Evolutionary conservation across 2,329 filamentous ascomycete species (phyloP).

Genomic region (Torrubiella hemipterigena): DNA sequence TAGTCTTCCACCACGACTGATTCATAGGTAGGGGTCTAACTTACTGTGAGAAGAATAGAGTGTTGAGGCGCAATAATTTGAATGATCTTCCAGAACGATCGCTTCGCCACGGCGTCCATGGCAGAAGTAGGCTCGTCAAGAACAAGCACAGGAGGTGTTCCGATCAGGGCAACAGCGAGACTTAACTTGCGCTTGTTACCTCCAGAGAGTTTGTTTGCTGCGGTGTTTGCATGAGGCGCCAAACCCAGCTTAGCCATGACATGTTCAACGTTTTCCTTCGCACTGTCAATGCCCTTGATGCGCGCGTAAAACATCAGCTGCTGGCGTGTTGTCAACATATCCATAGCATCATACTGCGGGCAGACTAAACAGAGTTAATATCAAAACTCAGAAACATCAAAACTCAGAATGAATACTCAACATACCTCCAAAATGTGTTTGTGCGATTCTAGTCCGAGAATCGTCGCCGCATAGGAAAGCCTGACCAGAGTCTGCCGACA

Average conservation of each 20-base stretch:
- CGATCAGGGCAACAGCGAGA: constrained; percentile 75
- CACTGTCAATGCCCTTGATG: constrained; percentile 59
- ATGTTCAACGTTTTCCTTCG: constrained; percentile 59
- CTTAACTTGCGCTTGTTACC: constrained; percentile 81
- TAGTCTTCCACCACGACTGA: neutral
- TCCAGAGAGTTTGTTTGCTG: constrained; percentile 65
- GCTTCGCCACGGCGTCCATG: constrained; percentile 76
- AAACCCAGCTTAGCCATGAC: constrained; percentile 66
- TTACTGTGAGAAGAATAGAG: constrained; percentile 58
- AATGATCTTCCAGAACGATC: constrained; percentile 77
- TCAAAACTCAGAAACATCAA: neutral
- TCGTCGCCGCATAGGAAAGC: constrained; percentile 67
- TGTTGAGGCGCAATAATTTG: constrained; percentile 53
- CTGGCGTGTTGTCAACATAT: constrained; percentile 71
- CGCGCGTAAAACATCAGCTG: constrained; percentile 74
- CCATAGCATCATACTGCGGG: constrained; percentile 72
- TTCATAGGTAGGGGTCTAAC: constrained; percentile 1
- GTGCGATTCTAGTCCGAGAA: constrained; percentile 42
- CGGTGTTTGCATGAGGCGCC: constrained; percentile 51
- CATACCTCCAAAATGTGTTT: constrained; percentile 53
- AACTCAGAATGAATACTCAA: constrained; percentile 45
- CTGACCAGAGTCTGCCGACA: constrained; percentile 51
- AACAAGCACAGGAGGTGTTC: constrained; percentile 68
- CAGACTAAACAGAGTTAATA: constrained; percentile 40
- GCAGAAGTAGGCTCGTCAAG: constrained; percentile 76